A percentile compares a stretch with the other conserved stretches of the same genome.
These are phyloP conservation scores for Chenopodium album DNA, from an alignment of 148 eudicot species.

Conservation along the genomic window DNA sequence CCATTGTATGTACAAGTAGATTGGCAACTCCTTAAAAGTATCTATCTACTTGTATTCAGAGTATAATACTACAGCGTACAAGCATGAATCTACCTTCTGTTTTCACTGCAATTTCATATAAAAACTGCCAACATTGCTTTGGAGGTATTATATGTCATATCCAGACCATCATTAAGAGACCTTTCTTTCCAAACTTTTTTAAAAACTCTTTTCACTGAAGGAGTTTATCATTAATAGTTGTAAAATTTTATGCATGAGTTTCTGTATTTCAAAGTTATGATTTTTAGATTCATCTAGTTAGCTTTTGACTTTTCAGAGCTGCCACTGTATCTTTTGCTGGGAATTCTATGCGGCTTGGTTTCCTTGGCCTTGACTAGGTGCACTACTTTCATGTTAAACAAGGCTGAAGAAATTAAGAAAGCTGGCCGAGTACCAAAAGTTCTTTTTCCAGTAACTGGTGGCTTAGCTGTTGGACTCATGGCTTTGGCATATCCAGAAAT, in stretches of 20 bases:
- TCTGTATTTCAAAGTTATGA: not conserved
- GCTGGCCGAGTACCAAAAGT: slow-evolving; percentile 49
- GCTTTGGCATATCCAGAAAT: slow-evolving; percentile 92
- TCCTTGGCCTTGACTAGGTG: slow-evolving; percentile 68
- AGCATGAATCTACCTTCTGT: not conserved
- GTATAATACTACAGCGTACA: not conserved
- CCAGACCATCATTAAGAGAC: not conserved
- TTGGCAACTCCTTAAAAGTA: not conserved
- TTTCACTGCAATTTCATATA: not conserved
- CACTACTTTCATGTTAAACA: slow-evolving; percentile 62
- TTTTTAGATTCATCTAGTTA: slow-evolving; percentile 20
- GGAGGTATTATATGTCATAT: not conserved
- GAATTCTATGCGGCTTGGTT: slow-evolving; percentile 79
- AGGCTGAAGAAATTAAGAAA: slow-evolving; percentile 47
- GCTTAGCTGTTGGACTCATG: slow-evolving; percentile 71
- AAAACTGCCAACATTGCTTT: not conserved
- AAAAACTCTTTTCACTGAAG: not conserved
- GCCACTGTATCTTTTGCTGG: slow-evolving; percentile 89
- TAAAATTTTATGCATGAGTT: not conserved
- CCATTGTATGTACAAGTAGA: not conserved
- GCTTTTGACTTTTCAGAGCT: slow-evolving; percentile 59
- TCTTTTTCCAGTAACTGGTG: slow-evolving; percentile 65
- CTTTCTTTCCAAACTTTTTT: not conserved
- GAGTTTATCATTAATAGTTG: not conserved
- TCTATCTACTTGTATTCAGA: not conserved